These are phyloP conservation scores for Oryza australiensis DNA, from an alignment of 176 grass and related monocot species.

Conservation along the genomic window DNA sequence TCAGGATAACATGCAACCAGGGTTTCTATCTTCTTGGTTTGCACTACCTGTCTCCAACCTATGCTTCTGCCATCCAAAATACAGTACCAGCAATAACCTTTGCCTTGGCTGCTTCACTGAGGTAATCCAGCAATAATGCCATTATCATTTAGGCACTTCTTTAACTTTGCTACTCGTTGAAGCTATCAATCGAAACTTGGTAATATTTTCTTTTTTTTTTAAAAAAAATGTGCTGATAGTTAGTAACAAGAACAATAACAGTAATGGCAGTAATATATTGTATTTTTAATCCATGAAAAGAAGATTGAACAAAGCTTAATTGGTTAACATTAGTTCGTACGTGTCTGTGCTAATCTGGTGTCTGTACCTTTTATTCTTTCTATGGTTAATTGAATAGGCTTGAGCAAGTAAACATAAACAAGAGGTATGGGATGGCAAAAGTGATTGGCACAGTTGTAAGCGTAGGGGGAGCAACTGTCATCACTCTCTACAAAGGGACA, in stretches of 20 bases:
- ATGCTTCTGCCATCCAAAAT: slow-evolving; percentile 80
- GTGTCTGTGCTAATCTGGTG: neutral
- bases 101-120: slow-evolving; percentile 54
- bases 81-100: slow-evolving; percentile 66
- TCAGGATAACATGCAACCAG: slow-evolving; percentile 72
- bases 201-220: neutral
- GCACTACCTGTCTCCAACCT: slow-evolving; percentile 70
- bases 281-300: neutral
- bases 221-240: neutral
- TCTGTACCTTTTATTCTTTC: neutral
- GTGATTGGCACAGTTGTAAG: slow-evolving; percentile 64
- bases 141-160: neutral
- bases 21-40: slow-evolving; percentile 66
- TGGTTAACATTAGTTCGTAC: neutral
- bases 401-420: slow-evolving; percentile 56
- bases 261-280: neutral
- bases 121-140: slow-evolving; percentile 23
- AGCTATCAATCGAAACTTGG: neutral
- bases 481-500: slow-evolving; percentile 70
- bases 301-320: neutral
- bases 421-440: slow-evolving; percentile 61
- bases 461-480: slow-evolving; percentile 65
- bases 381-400: slow-evolving; percentile 38
- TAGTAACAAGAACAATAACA: neutral
- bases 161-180: neutral